phyloP scores from a whole-genome alignment of 2,329 filamentous ascomycete species.

The Colletotrichum sp. region DNA sequence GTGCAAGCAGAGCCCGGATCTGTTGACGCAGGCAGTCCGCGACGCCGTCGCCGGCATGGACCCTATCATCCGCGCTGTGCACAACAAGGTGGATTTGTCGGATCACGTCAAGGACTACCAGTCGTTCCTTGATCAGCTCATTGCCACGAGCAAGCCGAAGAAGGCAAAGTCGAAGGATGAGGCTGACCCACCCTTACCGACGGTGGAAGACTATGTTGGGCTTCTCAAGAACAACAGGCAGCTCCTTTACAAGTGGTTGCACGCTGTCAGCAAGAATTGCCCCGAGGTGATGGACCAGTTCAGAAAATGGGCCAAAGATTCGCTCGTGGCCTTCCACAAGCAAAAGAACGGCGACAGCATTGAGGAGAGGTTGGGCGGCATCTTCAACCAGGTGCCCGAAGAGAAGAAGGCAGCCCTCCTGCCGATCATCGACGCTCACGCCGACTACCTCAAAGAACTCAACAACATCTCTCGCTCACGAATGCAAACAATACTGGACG shows the following conservation, averaged over 20 bases:
- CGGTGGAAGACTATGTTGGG: constrained; percentile 74
- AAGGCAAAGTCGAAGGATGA: constrained; percentile 32
- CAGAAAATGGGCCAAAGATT: constrained; percentile 63
- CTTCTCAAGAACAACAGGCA: constrained; percentile 69
- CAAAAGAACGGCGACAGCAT: constrained; percentile 31
- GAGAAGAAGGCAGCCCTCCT: constrained; percentile 51
- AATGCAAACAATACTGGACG: constrained; percentile 62
- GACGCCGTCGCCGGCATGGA: constrained; percentile 73
- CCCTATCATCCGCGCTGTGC: constrained; percentile 74
- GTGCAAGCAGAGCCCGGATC: constrained; percentile 73
- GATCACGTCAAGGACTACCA: constrained; percentile 72
- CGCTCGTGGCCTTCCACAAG: constrained; percentile 60
- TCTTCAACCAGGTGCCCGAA: constrained; percentile 52
- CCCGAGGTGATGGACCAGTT: constrained; percentile 68
- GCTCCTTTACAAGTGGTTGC: constrained; percentile 72
- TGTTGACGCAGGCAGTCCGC: constrained; percentile 71
- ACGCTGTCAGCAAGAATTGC: constrained; percentile 71
- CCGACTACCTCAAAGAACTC: constrained; percentile 62
- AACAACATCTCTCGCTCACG: constrained; percentile 57
- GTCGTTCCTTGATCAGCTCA: constrained; percentile 73
- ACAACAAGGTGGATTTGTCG: constrained; percentile 73
- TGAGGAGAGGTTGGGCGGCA: constrained; percentile 39
- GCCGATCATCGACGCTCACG: constrained; percentile 63
- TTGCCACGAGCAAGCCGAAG: constrained; percentile 60
- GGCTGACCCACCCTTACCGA: constrained; percentile 47